Conservation (phyloP, 2,329 filamentous ascomycete genomes). For the Alternaria panax region DNA sequence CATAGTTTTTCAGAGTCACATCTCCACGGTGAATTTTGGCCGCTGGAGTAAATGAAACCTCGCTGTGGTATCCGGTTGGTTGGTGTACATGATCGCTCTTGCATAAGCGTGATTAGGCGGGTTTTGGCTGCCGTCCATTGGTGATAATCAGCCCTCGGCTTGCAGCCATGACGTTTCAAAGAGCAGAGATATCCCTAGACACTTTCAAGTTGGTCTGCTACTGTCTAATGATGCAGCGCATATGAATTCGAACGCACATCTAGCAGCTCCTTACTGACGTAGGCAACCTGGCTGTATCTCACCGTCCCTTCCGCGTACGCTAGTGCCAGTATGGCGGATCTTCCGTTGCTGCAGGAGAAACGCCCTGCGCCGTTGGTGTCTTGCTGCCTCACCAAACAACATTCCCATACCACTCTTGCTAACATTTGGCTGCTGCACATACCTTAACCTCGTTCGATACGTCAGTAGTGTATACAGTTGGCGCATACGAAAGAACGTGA, state of each 20-base stretch:
- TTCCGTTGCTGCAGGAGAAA: neutral
- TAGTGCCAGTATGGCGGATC: neutral
- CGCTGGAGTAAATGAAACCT: constrained; percentile 5
- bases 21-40: constrained; percentile 30
- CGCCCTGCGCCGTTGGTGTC: neutral
- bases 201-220: neutral
- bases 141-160: neutral
- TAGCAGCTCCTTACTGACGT: neutral
- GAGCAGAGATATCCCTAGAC: neutral
- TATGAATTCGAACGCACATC: neutral
- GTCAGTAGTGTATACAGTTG: neutral
- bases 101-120: constrained; percentile 1
- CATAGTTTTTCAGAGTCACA: neutral
- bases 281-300: neutral
- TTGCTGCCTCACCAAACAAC: neutral
- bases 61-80: constrained; percentile 1
- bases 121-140: neutral
- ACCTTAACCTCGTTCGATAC: too few relatives aligned
- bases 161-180: neutral
- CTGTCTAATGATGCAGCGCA: neutral
- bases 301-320: neutral
- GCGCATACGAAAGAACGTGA: neutral
- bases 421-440: neutral
- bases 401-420: too few relatives aligned
- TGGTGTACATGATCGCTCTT: constrained; percentile 8